Conservation (phyloP, 805 yeast genomes). For the Pichia occidentalis region DNA sequence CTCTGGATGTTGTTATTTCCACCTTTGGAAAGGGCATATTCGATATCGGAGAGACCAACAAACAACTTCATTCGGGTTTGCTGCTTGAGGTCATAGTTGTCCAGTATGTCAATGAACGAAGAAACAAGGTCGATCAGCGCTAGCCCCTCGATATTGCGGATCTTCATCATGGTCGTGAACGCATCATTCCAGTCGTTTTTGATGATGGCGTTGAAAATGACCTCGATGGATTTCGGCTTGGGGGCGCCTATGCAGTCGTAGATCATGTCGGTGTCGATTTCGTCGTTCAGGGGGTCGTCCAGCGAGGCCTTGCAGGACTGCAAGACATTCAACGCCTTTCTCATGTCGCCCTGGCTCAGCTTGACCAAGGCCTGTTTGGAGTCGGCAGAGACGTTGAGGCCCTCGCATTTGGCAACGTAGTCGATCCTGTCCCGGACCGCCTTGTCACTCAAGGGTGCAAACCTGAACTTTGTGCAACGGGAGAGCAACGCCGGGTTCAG, state of each 20-base stretch:
- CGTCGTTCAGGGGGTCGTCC: constrained; percentile 36
- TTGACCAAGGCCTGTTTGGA: constrained; percentile 63
- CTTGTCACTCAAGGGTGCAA: constrained; percentile 65
- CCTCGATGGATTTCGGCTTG: constrained; percentile 75
- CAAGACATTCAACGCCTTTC: constrained; percentile 85
- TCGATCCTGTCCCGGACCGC: constrained; percentile 66
- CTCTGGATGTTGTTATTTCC: constrained; percentile 88
- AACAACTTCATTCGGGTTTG: constrained; percentile 58
- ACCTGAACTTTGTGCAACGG: constrained; percentile 92
- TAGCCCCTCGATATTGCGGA: constrained; percentile 70
- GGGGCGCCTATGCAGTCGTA: constrained; percentile 97
- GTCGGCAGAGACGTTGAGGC: constrained; percentile 46
- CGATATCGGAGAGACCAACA: constrained; percentile 76
- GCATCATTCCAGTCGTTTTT: constrained; percentile 87
- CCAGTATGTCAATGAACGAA: constrained; percentile 68
- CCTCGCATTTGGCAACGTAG: constrained; percentile 64
- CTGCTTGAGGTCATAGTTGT: constrained; percentile 57
- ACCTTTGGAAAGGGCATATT: constrained; percentile 86
- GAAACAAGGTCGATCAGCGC: constrained; percentile 82
- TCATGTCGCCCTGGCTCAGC: constrained; percentile 92
- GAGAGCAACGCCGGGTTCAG: constrained; percentile 91
- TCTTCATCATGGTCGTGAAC: constrained; percentile 53
- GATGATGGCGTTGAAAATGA: constrained; percentile 67
- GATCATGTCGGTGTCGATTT: constrained; percentile 66
- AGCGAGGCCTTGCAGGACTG: constrained; percentile 89